Conservation (phyloP, 2,329 filamentous ascomycete genomes). For the Apiospora phragmitis region DNA sequence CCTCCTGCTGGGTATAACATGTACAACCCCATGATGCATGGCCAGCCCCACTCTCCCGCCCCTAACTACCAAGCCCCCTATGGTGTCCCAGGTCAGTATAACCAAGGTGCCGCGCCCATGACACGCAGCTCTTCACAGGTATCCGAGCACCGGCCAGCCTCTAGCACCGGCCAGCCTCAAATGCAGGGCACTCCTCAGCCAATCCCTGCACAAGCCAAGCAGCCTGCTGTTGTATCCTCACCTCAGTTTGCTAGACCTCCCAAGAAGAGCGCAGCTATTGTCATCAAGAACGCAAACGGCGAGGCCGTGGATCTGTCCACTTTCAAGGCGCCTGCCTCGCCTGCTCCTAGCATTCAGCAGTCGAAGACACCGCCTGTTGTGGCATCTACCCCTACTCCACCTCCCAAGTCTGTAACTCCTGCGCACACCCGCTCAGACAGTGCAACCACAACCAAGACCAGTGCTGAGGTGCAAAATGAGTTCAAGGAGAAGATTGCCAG, state of each 20-base stretch:
- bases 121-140: constrained; percentile 82
- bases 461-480: constrained; percentile 80
- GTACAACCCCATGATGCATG: constrained; percentile 27
- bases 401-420: constrained; percentile 70
- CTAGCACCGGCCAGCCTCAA: constrained; percentile 66
- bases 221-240: constrained; percentile 42
- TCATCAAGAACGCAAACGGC: constrained; percentile 81
- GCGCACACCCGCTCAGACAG: constrained; percentile 72
- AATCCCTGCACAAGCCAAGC: constrained; percentile 58
- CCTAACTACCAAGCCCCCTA: constrained; percentile 49
- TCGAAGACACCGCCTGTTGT: constrained; percentile 70
- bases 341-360: constrained; percentile 53
- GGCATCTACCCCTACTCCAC: constrained; percentile 75
- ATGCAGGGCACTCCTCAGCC: constrained; percentile 61
- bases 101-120: constrained; percentile 64
- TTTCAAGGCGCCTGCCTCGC: constrained; percentile 58
- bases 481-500: constrained; percentile 77
- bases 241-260: constrained; percentile 50
- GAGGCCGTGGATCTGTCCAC: constrained; percentile 72
- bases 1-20: constrained; percentile 32
- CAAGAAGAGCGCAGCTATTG: constrained; percentile 72
- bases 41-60: constrained; percentile 46
- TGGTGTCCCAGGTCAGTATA: constrained; percentile 39
- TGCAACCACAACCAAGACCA: constrained; percentile 65
- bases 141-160: constrained; percentile 58